Evolutionary conservation across 495 filamentous ascomycete genomes (phyloP).

Genomic region (Trypethelium eluteriae): DNA sequence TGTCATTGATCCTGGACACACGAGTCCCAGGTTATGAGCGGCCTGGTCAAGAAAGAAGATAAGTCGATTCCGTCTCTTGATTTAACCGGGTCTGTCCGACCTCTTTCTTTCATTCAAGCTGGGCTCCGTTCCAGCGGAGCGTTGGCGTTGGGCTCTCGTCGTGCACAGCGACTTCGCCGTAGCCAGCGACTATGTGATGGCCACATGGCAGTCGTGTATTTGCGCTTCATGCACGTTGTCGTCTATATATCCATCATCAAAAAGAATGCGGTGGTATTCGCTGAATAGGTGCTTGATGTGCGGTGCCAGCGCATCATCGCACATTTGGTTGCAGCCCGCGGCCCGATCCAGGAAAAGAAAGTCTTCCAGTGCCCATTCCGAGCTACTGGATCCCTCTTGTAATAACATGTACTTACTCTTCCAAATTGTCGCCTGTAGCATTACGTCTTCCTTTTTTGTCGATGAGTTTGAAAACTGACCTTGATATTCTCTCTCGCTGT

Average conservation of each 20-base stretch:
- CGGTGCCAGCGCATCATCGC: conserved; percentile 10
- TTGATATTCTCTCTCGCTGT: not conserved
- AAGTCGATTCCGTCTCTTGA: not conserved
- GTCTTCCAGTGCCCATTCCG: not conserved
- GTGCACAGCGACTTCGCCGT: not conserved
- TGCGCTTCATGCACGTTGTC: conserved; percentile 5
- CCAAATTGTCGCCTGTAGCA: not conserved
- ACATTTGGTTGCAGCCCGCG: not conserved
- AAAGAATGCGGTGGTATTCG: not conserved
- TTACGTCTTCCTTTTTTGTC: not conserved
- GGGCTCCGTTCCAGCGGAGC: not conserved
- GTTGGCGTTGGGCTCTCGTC: not conserved
- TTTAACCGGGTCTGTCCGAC: not conserved
- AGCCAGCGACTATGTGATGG: conserved; percentile 1
- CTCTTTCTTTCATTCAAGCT: not conserved
- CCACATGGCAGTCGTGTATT: conserved; percentile 5
- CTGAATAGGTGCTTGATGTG: not conserved
- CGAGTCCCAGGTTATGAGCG: too few species aligned
- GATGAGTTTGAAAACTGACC: not conserved
- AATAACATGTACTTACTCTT: not conserved
- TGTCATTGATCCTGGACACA: too few species aligned
- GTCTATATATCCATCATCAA: not conserved
- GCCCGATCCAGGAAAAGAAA: conserved; percentile 6
- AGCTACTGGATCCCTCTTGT: not conserved
- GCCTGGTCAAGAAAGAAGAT: too few species aligned